Conservation (phyloP, 257 asterid species). For the Nicotiana tomentosiformis region DNA sequence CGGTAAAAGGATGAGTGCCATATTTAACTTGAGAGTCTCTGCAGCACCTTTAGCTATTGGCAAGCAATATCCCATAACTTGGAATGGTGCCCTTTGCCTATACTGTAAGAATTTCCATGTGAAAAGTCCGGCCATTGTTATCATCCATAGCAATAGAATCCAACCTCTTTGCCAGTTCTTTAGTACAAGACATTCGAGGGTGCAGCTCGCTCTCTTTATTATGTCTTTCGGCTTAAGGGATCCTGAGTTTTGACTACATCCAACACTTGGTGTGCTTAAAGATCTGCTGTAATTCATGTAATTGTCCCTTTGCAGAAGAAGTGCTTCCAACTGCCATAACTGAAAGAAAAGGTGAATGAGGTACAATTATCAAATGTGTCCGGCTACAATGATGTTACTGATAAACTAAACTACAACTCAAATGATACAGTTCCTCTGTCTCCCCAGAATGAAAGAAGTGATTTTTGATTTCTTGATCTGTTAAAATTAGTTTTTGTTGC, state of each 20-base stretch:
- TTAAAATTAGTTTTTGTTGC: too few relatives aligned
- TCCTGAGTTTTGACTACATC: constrained; percentile 57
- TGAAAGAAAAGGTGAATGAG: constrained; percentile 16
- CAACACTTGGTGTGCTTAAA: constrained; percentile 59
- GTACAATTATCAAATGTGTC: too few relatives aligned
- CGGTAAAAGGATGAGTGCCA: constrained; percentile 81
- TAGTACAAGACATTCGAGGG: constrained; percentile 27
- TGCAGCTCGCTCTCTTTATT: constrained; percentile 14
- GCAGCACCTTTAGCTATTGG: constrained; percentile 94
- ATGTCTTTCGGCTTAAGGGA: constrained; percentile 22
- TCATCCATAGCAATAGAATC: constrained; percentile 56
- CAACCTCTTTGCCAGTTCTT: constrained; percentile 87
- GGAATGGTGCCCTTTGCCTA: constrained; percentile 51
- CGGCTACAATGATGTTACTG: too few relatives aligned
- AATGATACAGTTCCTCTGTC: too few relatives aligned
- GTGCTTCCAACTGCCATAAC: constrained; percentile 94
- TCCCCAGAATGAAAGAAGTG: too few relatives aligned
- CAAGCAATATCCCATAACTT: constrained; percentile 70
- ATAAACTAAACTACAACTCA: too few relatives aligned
- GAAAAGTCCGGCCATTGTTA: constrained; percentile 56
- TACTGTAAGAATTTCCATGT: constrained; percentile 78
- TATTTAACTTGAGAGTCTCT: constrained; percentile 82
- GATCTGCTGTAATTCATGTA: constrained; percentile 90
- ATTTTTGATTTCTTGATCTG: rapidly evolving
- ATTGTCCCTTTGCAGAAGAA: constrained; percentile 69